Evolutionary conservation across 2,329 filamentous ascomycete species (phyloP).

Genomic region (Aspergillus phoenicis): DNA sequence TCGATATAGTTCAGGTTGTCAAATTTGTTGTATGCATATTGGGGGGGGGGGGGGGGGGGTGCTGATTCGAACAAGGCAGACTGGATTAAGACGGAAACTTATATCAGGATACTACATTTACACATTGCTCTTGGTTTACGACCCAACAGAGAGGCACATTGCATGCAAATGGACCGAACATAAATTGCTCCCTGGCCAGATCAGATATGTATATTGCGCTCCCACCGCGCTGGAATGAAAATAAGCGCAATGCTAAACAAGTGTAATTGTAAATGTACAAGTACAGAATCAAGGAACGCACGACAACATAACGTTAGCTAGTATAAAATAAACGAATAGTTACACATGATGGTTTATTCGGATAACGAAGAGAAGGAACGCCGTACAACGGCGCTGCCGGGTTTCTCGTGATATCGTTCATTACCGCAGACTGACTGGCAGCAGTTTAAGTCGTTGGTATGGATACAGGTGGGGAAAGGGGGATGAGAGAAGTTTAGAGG

Average conservation of each 20-base stretch:
- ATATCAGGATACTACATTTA: no score
- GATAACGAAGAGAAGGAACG: not conserved
- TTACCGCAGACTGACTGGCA: not conserved
- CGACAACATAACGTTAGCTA: not conserved
- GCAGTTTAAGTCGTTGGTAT: no score
- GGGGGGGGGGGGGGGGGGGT: no score
- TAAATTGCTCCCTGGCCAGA: no score
- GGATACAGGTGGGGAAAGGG: no score
- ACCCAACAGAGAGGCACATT: no score
- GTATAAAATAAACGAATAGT: not conserved
- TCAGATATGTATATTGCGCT: not conserved
- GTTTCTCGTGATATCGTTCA: not conserved
- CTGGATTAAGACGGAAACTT: no score
- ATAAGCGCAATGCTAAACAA: not conserved
- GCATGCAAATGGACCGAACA: no score
- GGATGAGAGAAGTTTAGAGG: conserved; percentile 54
- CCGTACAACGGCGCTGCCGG: not conserved
- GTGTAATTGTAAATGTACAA: not conserved
- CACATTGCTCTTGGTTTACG: no score
- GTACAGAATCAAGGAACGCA: not conserved
- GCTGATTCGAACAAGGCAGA: no score
- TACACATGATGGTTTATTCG: not conserved
- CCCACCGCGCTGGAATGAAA: not conserved
- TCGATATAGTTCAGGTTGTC: no score
- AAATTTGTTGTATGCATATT: no score